Evolutionary conservation across 441 rosid species (phyloP).

Genomic region (Heliophila coronopifolia): DNA sequence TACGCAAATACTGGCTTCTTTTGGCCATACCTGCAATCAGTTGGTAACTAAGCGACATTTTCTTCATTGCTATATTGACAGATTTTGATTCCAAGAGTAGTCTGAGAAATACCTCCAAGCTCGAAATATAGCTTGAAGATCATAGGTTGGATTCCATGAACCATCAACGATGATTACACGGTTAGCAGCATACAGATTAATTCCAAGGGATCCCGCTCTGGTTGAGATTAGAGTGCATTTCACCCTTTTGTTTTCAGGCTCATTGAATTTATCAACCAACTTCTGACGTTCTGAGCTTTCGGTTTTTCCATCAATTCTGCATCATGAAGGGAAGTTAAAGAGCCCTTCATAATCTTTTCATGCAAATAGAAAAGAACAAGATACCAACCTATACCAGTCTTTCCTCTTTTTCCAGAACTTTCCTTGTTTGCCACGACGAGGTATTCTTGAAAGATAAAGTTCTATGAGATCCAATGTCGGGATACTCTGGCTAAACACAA

Average conservation of each 20-base stretch:
- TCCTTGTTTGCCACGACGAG: slow-evolving; percentile 64
- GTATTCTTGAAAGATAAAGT: slow-evolving; percentile 74
- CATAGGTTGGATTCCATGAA: slow-evolving; percentile 99
- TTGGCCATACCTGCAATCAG: slow-evolving; percentile 80
- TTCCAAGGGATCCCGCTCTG: slow-evolving; percentile 97
- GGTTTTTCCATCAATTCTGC: slow-evolving; percentile 94
- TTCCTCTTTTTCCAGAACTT: slow-evolving; percentile 94
- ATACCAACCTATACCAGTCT: slow-evolving; percentile 95
- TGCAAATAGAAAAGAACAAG: slow-evolving; percentile 7
- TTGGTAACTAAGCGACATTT: slow-evolving; percentile 9
- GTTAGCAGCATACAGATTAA: slow-evolving; percentile 95
- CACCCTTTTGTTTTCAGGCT: slow-evolving; percentile 72
- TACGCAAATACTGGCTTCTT: slow-evolving; percentile 95
- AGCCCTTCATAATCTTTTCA: slow-evolving; percentile 7
- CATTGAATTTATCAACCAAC: slow-evolving; percentile 90
- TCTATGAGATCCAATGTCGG: slow-evolving; percentile 97
- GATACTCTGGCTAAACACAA: slow-evolving; percentile 98
- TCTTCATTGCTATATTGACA: neutral
- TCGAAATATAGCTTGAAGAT: slow-evolving; percentile 96
- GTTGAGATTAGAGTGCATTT: slow-evolving; percentile 95
- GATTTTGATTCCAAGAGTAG: neutral
- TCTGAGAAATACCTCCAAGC: slow-evolving; percentile 79
- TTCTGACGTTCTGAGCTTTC: slow-evolving; percentile 96
- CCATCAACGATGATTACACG: slow-evolving; percentile 97
- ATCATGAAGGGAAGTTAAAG: slow-evolving; percentile 22